Base-by-base conservation (phyloP, 345 rosid genomes). In the Syzygium aqueum region DNA sequence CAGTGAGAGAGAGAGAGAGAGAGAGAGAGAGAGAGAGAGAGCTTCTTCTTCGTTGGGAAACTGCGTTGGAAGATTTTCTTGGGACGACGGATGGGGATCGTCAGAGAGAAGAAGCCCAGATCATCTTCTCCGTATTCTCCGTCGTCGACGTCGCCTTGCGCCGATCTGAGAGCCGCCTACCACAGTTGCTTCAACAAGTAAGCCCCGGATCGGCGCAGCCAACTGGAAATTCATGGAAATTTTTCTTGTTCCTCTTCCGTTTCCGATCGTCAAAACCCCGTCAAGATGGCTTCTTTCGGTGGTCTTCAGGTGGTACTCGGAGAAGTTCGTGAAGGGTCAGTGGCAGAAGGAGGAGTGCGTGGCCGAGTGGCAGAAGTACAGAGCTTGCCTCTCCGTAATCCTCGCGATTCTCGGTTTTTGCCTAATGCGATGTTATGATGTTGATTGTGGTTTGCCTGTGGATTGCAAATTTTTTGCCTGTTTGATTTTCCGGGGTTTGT, bases 101-200 rank as follows among this genome's bases (percentile, higher is more conserved):
- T 87, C 84, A 87, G 89, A 78, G 91, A 91, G 16, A 90, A 91
- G 86, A 87, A 87, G 51, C 77, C 87, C 77, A 33, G 19, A 0
- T 73, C 80, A 3, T 73, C 80, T 8, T 88, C 91, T 27, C 46
- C 46, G 46, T 88, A 92, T 77, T 65, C 86, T 25, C 87, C 43
- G n/a, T 89, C 94, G n/a, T 91, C 98, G 84, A 93, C 98, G 8
- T 94, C 97, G 2, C 94, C 94, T n/a, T 95, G 98, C 86, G 96
- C 97, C 27, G 89, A 91, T 87, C 93, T 95, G 85, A 93, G 95
- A 88, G 89, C 92, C 8, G 96, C 97, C 91, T 96, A 95, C 88
- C 90, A 96, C 92, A 92, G 89, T 87, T 96, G 99, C 93, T 97
- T 97, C 91, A 94, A 97, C 92, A 93, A 90, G 98, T 95, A 40